Evolutionary conservation across 2,329 filamentous ascomycete genomes (phyloP).

Genomic region (Fusarium napiforme): DNA sequence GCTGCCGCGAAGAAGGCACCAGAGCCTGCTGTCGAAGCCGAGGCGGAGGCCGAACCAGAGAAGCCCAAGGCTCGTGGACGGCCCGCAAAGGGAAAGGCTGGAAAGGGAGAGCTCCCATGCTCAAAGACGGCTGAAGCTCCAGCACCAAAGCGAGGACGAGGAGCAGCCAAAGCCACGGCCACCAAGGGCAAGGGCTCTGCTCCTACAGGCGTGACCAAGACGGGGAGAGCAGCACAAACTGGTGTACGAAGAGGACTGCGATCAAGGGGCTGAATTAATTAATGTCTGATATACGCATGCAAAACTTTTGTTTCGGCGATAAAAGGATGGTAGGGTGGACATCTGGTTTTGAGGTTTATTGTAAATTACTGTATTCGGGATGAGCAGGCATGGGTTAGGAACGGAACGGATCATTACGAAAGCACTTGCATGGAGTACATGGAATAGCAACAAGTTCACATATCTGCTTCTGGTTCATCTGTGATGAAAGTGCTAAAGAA

Average conservation of each 20-base stretch:
- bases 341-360: neutral
- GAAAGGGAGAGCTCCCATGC: slow-evolving; percentile 40
- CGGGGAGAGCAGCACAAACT: slow-evolving; percentile 24
- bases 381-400: slow-evolving; percentile 1
- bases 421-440: slow-evolving; percentile 3
- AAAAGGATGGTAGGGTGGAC: neutral
- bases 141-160: slow-evolving; percentile 26
- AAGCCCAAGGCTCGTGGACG: slow-evolving; percentile 35
- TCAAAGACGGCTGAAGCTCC: slow-evolving; percentile 16
- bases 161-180: slow-evolving; percentile 6
- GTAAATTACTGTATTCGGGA: slow-evolving; percentile 1
- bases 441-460: neutral
- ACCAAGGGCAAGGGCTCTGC: slow-evolving; percentile 20
- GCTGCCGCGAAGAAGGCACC: slow-evolving; percentile 9
- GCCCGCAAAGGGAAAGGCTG: slow-evolving; percentile 35
- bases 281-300: neutral
- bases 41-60: neutral
- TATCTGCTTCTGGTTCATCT: neutral
- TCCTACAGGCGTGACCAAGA: slow-evolving; percentile 36
- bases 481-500: neutral
- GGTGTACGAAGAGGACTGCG: slow-evolving; percentile 34
- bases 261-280: slow-evolving; percentile 22
- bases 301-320: neutral
- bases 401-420: neutral
- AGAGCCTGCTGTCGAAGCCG: neutral